Base-by-base conservation (phyloP, 2,329 filamentous ascomycete species). In the Penicillium sp. region DNA sequence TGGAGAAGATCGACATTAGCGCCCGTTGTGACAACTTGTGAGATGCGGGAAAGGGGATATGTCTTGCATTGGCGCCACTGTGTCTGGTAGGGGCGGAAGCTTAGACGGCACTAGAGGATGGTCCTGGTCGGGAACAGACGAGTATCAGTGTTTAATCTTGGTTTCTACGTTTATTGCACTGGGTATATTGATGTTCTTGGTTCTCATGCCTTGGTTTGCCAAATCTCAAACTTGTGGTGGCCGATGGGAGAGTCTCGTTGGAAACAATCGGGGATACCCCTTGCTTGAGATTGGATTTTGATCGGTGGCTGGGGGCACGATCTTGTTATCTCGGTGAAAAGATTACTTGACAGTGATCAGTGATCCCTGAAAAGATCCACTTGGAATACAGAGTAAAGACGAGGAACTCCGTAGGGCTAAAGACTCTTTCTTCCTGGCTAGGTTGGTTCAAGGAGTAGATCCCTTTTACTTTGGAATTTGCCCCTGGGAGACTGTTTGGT, bases 11-110 rank as follows among this genome's bases (percentile, higher is more conserved):
- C 56, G 35, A 49, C 50, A 41, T 46, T 48, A 52, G 47, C 34
- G 47, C 49, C 53, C 51, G 55, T 42, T 47, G 50, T 44, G 49
- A 41, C 49, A 51, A 49, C 53, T 42, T 47, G 50, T 44, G 49
- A 41, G 42, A 14, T 47, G 50, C 41, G 49, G 43, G 42, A 18
- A 52, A 42, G 45, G 48, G 39, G 8, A 14, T 39, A 53, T 60
- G 57, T 60, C 56, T 60, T 60, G 57, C 57, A 58, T 57, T 31
- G 28, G 18, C 31, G 46, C 14, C 37, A 22, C 38, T 41, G 22
- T 22, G 12, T 30, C 30, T 28, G 25, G 39, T 31, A 48, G 45
- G 37, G 14, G 14, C 1, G 40, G 41, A 50, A 36, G 42, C 37
- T 50, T 48, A 30, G 39, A 9, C 13, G 12, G 14, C 12, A 14